phyloP scores from a whole-genome alignment of 306 rosid species.

The Comarum palustre region DNA sequence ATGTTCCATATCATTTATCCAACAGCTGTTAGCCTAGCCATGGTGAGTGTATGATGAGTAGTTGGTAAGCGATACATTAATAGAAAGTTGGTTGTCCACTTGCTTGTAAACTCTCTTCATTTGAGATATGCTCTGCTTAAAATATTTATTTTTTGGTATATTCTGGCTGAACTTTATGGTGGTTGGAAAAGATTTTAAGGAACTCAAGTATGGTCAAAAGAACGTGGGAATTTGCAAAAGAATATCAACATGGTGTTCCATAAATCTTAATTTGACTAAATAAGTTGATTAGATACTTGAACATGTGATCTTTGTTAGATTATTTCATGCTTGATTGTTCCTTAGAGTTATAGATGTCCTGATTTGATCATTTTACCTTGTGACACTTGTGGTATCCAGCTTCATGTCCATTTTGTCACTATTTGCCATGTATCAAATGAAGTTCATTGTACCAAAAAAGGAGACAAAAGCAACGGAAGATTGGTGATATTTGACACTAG shows the following conservation, averaged over 20 bases:
- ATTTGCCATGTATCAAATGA: neutral
- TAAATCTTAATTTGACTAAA: neutral
- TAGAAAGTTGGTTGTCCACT: no score
- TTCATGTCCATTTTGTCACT: neutral
- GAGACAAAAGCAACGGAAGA: neutral
- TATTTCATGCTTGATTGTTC: neutral
- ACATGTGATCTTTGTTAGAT: neutral
- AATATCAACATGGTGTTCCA: neutral
- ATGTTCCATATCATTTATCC: no score
- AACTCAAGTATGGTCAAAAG: neutral
- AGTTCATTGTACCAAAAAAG: neutral
- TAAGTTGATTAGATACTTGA: neutral
- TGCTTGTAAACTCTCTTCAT: neutral
- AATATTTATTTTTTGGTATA: neutral
- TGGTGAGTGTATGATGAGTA: no score
- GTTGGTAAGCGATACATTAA: no score
- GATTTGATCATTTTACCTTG: neutral
- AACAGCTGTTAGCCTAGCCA: no score
- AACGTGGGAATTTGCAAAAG: neutral
- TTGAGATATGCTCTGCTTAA: neutral
- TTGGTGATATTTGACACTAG: neutral
- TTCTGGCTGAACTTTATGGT: neutral
- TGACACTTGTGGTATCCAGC: neutral
- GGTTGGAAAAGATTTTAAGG: neutral
- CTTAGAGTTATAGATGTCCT: neutral